These are phyloP conservation scores for Aspergillus sp. DNA, from an alignment of 2,329 filamentous ascomycete species.

Conservation along the genomic window DNA sequence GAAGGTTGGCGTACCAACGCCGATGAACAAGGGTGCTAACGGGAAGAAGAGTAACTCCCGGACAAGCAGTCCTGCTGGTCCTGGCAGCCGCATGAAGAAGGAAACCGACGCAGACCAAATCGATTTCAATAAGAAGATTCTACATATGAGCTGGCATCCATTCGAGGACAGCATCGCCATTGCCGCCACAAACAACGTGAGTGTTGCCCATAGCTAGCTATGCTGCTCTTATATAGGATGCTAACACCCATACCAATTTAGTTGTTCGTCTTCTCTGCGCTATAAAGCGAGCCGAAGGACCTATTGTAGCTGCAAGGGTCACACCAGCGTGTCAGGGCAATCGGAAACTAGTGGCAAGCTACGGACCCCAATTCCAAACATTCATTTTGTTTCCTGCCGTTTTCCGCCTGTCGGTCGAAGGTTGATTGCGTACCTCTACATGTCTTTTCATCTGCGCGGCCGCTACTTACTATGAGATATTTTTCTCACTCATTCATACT, in stretches of 20 bases:
- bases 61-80: conserved; percentile 82
- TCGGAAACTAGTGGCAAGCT: conserved; percentile 16
- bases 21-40: conserved; percentile 74
- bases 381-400: conserved; percentile 7
- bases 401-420: conserved; percentile 20
- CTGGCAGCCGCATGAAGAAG: conserved; percentile 94
- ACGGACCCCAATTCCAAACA: conserved; percentile 12
- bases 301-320: conserved; percentile 22
- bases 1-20: conserved; percentile 96
- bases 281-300: conserved; percentile 45
- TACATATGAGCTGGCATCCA: conserved; percentile 99
- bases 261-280: conserved; percentile 77
- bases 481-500: conserved; percentile 1
- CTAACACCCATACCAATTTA: conserved; percentile 35
- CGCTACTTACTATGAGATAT: conserved; percentile 10
- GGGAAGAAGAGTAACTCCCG: conserved; percentile 86
- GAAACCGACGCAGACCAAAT: conserved; percentile 99
- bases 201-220: conserved; percentile 39
- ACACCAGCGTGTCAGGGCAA: conserved; percentile 17
- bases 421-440: conserved; percentile 14
- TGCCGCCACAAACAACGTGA: conserved; percentile 98
- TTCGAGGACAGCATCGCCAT: conserved; percentile 99
- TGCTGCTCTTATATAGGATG: neutral
- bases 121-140: conserved; percentile 99
- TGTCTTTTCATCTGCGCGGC: conserved; percentile 12